These are phyloP conservation scores for Hanseniaspora valbyensis DNA, from an alignment of 805 yeast genomes.

Conservation along the genomic window DNA sequence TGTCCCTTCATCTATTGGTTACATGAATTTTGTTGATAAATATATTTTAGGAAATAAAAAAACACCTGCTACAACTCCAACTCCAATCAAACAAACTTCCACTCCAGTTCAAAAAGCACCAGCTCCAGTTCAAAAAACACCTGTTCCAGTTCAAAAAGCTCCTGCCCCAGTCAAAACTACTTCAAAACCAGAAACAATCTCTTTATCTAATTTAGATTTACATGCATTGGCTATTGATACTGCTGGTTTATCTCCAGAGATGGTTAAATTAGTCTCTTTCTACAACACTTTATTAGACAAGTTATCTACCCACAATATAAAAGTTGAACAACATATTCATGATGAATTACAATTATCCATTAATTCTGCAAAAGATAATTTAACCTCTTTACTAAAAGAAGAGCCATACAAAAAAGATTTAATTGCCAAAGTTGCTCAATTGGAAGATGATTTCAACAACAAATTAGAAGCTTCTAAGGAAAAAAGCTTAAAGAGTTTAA, in stretches of 20 bases:
- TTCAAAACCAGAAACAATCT: neutral
- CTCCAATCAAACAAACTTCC: neutral
- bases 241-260: neutral
- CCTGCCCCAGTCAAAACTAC: neutral
- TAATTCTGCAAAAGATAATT: slow-evolving; percentile 1
- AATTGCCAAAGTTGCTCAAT: slow-evolving; percentile 14
- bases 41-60: neutral
- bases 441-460: slow-evolving; percentile 22
- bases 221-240: neutral
- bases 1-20: neutral
- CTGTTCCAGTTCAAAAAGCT: neutral
- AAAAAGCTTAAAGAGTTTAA: slow-evolving; percentile 47
- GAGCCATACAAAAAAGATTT: slow-evolving; percentile 8
- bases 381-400: neutral
- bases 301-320: slow-evolving; percentile 9
- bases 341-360: slow-evolving; percentile 6
- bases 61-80: neutral
- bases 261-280: slow-evolving; percentile 1
- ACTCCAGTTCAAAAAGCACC: neutral
- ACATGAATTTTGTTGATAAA: slow-evolving; percentile 2
- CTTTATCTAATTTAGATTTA: slow-evolving; percentile 3
- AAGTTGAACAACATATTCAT: slow-evolving; percentile 8
- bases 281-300: slow-evolving; percentile 11
- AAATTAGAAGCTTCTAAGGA: slow-evolving; percentile 36
- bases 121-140: neutral